Evolutionary conservation across 1,284 basidiomycete genomes (phyloP).

Genomic region (Psilocybe mexicana): DNA sequence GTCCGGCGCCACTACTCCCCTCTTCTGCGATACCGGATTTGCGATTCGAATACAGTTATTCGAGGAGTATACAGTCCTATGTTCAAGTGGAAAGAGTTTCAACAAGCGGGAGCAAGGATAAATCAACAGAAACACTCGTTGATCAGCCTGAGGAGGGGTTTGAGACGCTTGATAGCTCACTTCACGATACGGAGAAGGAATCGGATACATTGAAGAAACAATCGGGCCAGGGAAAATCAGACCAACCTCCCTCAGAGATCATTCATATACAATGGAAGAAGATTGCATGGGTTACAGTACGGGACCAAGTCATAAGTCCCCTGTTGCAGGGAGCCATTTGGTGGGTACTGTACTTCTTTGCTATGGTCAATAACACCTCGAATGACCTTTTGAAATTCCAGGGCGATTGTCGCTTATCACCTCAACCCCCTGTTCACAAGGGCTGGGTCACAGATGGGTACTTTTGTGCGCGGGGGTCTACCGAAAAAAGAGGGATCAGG

Average conservation of each 20-base stretch:
- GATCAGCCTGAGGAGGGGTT: constrained; percentile 26
- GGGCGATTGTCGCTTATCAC: constrained; percentile 44
- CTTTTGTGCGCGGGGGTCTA: constrained; percentile 29
- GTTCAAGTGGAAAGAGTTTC: constrained; percentile 38
- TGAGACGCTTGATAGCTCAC: constrained; percentile 29
- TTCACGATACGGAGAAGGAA: constrained; percentile 15
- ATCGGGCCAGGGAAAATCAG: constrained; percentile 10
- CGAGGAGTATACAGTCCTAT: constrained; percentile 58
- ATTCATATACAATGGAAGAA: constrained; percentile 58
- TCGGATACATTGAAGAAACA: constrained; percentile 3
- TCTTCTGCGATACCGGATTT: constrained; percentile 59
- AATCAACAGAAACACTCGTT: constrained; percentile 10
- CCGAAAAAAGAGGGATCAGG: constrained; percentile 43
- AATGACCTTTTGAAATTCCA: constrained; percentile 16
- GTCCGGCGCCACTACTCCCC: constrained; percentile 28
- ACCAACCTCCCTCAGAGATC: constrained; percentile 32
- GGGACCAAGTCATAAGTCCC: constrained; percentile 70
- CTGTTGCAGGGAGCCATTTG: constrained; percentile 71
- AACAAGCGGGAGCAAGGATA: not conserved
- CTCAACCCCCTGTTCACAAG: constrained; percentile 38
- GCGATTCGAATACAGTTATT: constrained; percentile 70
- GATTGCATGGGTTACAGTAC: constrained; percentile 61
- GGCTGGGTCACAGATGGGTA: constrained; percentile 30
- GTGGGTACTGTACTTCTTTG: constrained; percentile 35
- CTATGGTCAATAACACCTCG: not conserved